Conservation (phyloP, 257 asterid genomes). For the Przewalskia tangutica region DNA sequence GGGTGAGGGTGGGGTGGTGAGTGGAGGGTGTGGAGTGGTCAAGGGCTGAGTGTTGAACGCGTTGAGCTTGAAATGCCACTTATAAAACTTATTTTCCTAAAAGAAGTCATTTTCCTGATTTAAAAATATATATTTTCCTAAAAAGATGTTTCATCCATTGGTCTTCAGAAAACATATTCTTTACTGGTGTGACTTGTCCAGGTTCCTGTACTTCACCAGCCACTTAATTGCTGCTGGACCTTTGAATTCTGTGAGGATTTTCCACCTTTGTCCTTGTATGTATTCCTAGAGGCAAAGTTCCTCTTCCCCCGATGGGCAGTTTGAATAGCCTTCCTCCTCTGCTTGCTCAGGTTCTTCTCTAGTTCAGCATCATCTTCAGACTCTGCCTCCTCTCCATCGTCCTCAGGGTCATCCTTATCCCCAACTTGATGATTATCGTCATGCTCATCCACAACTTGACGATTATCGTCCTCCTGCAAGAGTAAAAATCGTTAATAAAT, state of each 20-base stretch:
- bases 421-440: constrained; percentile 11
- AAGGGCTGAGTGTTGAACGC: too few relatives aligned
- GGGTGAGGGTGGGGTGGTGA: too few relatives aligned
- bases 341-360: constrained; percentile 47
- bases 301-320: constrained; percentile 70
- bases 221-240: constrained; percentile 43
- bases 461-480: constrained; percentile 37
- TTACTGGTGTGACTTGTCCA: background rate
- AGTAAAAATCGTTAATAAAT: background rate
- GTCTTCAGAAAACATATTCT: background rate
- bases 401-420: constrained; percentile 7
- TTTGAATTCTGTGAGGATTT: constrained; percentile 69
- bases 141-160: background rate
- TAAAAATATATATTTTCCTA: too few relatives aligned
- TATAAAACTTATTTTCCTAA: too few relatives aligned
- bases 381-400: constrained; percentile 23
- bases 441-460: constrained; percentile 7
- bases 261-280: constrained; percentile 88
- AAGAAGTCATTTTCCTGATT: too few relatives aligned
- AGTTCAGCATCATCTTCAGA: constrained; percentile 54
- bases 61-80: too few relatives aligned
- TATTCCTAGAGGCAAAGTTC: constrained; percentile 46
- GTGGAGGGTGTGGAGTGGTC: too few relatives aligned
- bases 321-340: constrained; percentile 57
- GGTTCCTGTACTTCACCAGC: constrained; percentile 31